These are phyloP conservation scores for Alternaria angustiovoidea DNA, from an alignment of 2,329 filamentous ascomycete species.

Conservation along the genomic window DNA sequence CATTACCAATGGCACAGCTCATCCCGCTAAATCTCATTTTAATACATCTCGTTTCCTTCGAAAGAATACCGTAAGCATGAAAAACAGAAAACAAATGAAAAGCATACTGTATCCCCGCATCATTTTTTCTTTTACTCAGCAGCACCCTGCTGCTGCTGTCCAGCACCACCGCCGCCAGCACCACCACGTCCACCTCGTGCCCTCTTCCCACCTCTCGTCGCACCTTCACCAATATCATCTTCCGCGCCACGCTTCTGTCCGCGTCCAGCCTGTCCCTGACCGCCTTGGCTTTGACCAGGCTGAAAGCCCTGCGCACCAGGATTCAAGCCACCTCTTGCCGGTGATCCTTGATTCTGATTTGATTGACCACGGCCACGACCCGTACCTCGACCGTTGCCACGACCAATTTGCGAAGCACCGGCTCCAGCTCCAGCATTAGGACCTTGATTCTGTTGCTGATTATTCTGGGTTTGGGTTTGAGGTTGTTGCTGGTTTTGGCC, in stretches of 20 bases:
- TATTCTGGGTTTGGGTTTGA: neutral
- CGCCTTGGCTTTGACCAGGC: constrained; percentile 25
- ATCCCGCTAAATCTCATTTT: neutral
- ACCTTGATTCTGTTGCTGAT: constrained; percentile 26
- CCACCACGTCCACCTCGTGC: constrained; percentile 35
- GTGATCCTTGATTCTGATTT: constrained; percentile 31
- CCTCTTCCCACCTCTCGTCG: constrained; percentile 42
- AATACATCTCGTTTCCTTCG: neutral
- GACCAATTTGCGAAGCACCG: constrained; percentile 33
- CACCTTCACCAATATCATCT: constrained; percentile 37
- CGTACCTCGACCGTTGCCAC: constrained; percentile 40
- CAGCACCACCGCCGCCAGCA: constrained; percentile 23
- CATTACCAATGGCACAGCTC: neutral
- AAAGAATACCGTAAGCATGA: neutral
- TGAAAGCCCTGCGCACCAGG: constrained; percentile 46
- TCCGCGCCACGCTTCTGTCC: constrained; percentile 47
- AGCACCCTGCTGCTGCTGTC: constrained; percentile 10
- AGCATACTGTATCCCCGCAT: neutral
- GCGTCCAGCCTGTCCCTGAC: constrained; percentile 27
- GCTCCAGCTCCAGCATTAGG: constrained; percentile 6
- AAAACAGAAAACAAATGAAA: neutral
- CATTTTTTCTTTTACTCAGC: constrained; percentile 1
- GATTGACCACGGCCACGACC: constrained; percentile 26
- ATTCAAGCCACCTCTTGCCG: constrained; percentile 40
- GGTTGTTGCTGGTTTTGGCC: constrained; percentile 25